phyloP scores from a whole-genome alignment of 306 rosid genomes.

The Malus orientalis region DNA sequence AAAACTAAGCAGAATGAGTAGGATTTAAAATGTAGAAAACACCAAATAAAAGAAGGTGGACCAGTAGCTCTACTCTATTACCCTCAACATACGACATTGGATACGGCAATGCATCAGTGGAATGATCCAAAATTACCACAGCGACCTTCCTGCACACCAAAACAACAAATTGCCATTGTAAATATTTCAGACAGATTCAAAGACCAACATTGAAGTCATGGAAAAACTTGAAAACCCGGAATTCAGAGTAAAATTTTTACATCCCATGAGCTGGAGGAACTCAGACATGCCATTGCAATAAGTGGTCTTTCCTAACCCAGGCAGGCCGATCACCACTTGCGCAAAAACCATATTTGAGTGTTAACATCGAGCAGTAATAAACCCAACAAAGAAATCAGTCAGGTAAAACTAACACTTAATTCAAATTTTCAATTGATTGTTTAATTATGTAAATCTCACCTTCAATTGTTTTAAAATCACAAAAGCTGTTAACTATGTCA shows the following conservation, averaged over 20 bases:
- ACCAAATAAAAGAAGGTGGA: too few relatives aligned
- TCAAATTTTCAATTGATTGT: too few relatives aligned
- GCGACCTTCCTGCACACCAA: conserved; percentile 71
- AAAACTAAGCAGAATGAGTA: too few relatives aligned
- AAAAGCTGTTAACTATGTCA: too few relatives aligned
- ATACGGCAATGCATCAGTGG: conserved; percentile 88
- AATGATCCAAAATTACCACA: conserved; percentile 81
- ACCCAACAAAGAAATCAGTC: too few relatives aligned
- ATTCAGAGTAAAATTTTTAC: conserved; percentile 13
- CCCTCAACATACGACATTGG: conserved; percentile 5
- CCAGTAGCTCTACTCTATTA: too few relatives aligned
- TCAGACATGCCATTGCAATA: conserved; percentile 98
- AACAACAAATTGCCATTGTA: background rate
- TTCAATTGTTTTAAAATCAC: too few relatives aligned
- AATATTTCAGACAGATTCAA: background rate
- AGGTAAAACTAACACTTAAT: too few relatives aligned
- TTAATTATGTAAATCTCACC: too few relatives aligned
- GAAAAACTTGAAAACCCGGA: background rate
- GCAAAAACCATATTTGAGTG: conserved; percentile 40
- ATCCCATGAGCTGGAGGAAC: conserved; percentile 76
- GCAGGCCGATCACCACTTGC: conserved; percentile 89
- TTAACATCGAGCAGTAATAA: too few relatives aligned
- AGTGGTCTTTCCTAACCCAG: conserved; percentile 95
- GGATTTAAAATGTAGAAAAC: too few relatives aligned
- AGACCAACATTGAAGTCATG: background rate